Base-by-base conservation (phyloP, 306 rosid genomes). In the Cicer bijugum region DNA sequence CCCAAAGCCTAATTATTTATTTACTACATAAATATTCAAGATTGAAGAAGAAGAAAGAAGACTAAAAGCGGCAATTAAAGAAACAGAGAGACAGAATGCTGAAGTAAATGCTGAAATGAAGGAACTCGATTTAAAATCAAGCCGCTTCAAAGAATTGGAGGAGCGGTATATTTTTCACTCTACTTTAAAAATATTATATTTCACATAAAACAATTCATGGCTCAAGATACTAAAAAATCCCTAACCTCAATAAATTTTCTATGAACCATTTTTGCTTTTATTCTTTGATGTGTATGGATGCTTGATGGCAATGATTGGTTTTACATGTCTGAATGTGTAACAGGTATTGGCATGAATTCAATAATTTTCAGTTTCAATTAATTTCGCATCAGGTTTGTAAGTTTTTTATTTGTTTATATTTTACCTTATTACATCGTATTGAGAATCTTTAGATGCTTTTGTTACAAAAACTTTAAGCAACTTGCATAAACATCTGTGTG, bases 271-370 rank as follows among this genome's bases (percentile, higher is more conserved):
- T 20, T 9, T 20, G 12, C 17, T 45, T 67, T 74, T 38, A 33
- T 60, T 56, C 73, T 39, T 52, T 46, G n/a, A 33, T 44, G n/a
- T 60, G 23, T 68, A 20, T 23, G 60, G 66, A 67, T 74, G 46
- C 76, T 64, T 71, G 75, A 76, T 75, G 33, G 82, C 75, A 56
- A 68, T 65, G 15, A 72, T 66, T 70, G 61, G 71, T 71, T 74
- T 58, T 8, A 76, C 53, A 12, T 73, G 44, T 78, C 71, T 60
- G 69, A 72, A 82, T 71, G 57, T 81, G 47, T 80, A 43, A 62
- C 90, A 94, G 99, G 90, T 94, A 94, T 72, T 94, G 99, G 99
- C 99, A 91, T 5, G 96, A 89, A 72, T 94, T 87, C 83, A 94
- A 94, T 72, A 91, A 89, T 83, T 94, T 91, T 81, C 99, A 94